Evolutionary conservation across 306 rosid genomes (phyloP).

Genomic region (Sindora glabra): DNA sequence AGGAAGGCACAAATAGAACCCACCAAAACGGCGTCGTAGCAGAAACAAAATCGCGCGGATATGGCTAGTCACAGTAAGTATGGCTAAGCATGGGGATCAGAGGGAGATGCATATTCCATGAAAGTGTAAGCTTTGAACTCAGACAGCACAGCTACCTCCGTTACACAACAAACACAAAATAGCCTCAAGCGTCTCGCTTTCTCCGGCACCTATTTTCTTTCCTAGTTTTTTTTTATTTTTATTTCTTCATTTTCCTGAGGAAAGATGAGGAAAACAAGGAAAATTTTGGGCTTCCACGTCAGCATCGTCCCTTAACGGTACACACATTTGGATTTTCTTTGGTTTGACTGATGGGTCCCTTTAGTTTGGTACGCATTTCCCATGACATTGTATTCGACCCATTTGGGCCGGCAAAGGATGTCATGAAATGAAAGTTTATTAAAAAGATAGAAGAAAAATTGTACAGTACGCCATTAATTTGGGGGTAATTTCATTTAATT

Average conservation of each 20-base stretch:
- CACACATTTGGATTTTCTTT: neutral
- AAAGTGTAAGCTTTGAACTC: neutral
- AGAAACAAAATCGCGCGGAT: neutral
- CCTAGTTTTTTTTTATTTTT: neutral
- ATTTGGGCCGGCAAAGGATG: no score
- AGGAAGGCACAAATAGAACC: neutral
- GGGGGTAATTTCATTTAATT: no score
- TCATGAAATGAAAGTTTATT: no score
- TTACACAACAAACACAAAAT: no score
- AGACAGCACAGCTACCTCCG: neutral
- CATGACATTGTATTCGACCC: no score
- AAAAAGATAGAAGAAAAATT: no score
- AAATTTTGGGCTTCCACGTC: constrained; percentile 9
- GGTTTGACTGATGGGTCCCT: neutral
- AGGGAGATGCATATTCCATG: neutral
- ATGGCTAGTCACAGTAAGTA: neutral
- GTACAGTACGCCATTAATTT: no score
- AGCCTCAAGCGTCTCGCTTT: constrained; percentile 11
- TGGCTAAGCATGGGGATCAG: constrained; percentile 3
- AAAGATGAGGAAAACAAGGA: neutral
- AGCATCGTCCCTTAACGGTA: neutral
- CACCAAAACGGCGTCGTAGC: constrained; percentile 15
- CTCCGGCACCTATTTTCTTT: constrained; percentile 28
- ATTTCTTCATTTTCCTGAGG: neutral
- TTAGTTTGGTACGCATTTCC: no score